Evolutionary conservation across 148 eudicot genomes (phyloP).

Genomic region (Diospyros kaki): DNA sequence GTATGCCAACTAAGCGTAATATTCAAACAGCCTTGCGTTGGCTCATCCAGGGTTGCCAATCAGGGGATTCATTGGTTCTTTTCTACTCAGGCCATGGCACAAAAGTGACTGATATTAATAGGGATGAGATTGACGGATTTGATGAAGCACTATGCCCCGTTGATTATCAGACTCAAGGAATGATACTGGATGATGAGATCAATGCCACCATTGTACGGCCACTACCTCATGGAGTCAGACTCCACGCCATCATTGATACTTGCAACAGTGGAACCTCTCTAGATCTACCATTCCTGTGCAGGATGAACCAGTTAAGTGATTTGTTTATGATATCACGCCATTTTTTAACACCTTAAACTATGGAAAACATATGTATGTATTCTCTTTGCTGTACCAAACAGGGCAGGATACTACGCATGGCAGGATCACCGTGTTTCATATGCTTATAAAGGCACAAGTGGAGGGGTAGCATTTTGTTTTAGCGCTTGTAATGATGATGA

Average conservation of each 20-base stretch:
- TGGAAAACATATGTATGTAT: neutral
- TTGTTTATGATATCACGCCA: neutral
- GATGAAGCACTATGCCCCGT: slow-evolving; percentile 53
- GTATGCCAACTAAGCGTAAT: slow-evolving; percentile 48
- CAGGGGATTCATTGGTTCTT: slow-evolving; percentile 52
- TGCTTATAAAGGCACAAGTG: slow-evolving; percentile 50
- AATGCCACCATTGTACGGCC: slow-evolving; percentile 49
- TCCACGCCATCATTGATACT: slow-evolving; percentile 55
- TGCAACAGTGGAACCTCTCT: slow-evolving; percentile 58
- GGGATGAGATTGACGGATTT: slow-evolving; percentile 55
- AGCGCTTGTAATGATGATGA: slow-evolving; percentile 63
- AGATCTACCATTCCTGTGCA: slow-evolving; percentile 51
- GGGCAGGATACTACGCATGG: slow-evolving; percentile 47
- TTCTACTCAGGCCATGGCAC: slow-evolving; percentile 63
- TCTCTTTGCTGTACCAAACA: slow-evolving; percentile 6
- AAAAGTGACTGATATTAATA: slow-evolving; percentile 43
- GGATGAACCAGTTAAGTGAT: slow-evolving; percentile 44
- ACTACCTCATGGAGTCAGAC: slow-evolving; percentile 48
- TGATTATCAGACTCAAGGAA: slow-evolving; percentile 56
- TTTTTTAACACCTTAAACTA: neutral
- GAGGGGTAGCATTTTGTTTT: slow-evolving; percentile 54
- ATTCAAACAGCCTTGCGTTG: slow-evolving; percentile 50
- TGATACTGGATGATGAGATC: slow-evolving; percentile 54
- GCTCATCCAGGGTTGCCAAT: slow-evolving; percentile 54
- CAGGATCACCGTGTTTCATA: slow-evolving; percentile 56